Base-by-base conservation (phyloP, 2,329 filamentous ascomycete species). In the Sclerotiophoma versabilis region DNA sequence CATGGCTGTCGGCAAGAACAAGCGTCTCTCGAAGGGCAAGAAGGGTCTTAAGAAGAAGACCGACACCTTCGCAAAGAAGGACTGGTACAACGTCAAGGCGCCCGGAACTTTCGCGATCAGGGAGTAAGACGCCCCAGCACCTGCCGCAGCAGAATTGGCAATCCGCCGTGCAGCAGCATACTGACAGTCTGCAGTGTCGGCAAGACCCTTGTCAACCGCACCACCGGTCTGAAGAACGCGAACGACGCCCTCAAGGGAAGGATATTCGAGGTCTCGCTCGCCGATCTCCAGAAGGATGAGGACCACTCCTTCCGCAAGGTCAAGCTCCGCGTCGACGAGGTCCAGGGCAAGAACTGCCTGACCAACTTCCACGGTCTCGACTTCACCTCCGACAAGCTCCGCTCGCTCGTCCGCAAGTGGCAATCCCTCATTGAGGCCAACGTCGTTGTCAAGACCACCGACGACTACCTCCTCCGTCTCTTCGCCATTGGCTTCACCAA, bases 41-140 rank as follows among this genome's bases (percentile, higher is more conserved):
- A 99, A 99, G 89, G 93, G 95, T 82, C 87, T 98, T 80, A 98
- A 98, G 92, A 98, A 99, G 93, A 93, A 93, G 85, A 93, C 93
- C 76, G 95, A 99, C 82, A 93, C 95, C 76, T 98, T 98, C 86
- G 87, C 93, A 76, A 91, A 93, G 80, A 99, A 99, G 87, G 95
- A 98, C 81, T 98, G 96, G 91, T 99, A 93, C 85, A 91, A 89
- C 76, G 88, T 99, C 83, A 98, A 98, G 92, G 93, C 95, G 58
- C 95, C 95, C 71, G 92, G 92, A 73, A 96, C 93, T 73, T 98
- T 98, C 86, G 89, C 91, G 81, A 85, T 92, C 79, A 85, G 93
- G 90, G 93, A 98, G 93, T 97, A 93, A 87, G 91, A 49, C 41
- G 60, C 58, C 60, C 47, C 47, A 50, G 47, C 47, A 37, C 58